These are phyloP conservation scores for Eruca vesicaria DNA, from an alignment of 441 rosid species.

Conservation along the genomic window DNA sequence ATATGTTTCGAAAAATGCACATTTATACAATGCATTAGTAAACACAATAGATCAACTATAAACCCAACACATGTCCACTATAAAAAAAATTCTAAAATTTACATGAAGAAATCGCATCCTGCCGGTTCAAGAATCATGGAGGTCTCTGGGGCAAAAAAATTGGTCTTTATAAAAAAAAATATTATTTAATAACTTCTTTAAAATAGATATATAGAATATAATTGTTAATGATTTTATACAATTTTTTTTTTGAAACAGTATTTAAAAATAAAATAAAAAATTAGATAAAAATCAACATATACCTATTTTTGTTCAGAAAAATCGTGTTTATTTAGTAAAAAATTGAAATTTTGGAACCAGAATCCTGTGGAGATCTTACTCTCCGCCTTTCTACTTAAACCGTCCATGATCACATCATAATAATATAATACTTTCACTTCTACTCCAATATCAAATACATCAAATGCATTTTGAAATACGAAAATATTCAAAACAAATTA, in stretches of 20 bases:
- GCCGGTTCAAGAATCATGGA: not conserved
- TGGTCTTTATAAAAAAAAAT: not conserved
- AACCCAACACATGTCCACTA: not conserved
- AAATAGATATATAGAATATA: not conserved
- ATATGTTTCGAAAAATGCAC: not conserved
- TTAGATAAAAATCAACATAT: too few species aligned
- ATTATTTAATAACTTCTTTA: too few species aligned
- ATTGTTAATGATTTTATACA: not conserved
- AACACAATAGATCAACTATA: not conserved
- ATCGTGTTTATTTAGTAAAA: not conserved
- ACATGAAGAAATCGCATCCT: not conserved
- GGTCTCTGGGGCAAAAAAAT: not conserved
- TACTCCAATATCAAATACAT: not conserved
- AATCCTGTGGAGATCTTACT: not conserved
- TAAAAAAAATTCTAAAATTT: too few species aligned
- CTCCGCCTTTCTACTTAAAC: not conserved
- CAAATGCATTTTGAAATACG: not conserved
- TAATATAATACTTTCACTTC: not conserved
- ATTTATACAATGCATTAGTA: not conserved
- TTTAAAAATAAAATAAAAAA: not conserved
- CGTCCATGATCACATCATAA: not conserved
- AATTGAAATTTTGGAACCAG: not conserved
- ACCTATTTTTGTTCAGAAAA: not conserved
- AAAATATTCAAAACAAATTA: too few species aligned
- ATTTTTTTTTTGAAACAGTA: not conserved